Evolutionary conservation across 169 alveolate species (phyloP).

Genomic region (Cardiosporidium cionae): DNA sequence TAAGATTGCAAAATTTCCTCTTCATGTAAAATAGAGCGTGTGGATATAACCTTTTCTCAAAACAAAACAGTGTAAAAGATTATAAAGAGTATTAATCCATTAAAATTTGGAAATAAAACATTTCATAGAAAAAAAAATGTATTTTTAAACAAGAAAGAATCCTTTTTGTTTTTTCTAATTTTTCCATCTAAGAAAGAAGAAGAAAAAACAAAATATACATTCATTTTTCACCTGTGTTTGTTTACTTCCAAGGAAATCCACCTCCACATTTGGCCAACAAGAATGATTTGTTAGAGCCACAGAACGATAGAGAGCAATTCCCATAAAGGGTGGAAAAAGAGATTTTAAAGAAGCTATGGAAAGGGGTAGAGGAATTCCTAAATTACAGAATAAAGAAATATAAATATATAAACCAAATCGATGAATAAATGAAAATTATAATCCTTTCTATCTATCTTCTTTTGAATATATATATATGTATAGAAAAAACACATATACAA

Average conservation of each 20-base stretch:
- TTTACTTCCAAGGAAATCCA: conserved; percentile 9
- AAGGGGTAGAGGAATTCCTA: too few species aligned
- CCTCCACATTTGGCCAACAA: conserved; percentile 36
- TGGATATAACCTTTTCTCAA: conserved; percentile 30
- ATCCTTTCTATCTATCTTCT: background rate
- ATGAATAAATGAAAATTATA: background rate
- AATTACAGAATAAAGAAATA: background rate
- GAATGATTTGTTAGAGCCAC: conserved; percentile 38
- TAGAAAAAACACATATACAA: too few species aligned
- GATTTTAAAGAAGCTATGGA: background rate
- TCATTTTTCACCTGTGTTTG: background rate
- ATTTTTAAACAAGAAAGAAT: too few species aligned
- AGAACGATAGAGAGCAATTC: conserved; percentile 20
- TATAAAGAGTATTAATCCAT: background rate
- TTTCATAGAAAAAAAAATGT: background rate
- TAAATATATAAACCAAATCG: background rate
- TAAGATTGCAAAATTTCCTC: conserved; percentile 43
- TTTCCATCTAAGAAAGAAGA: too few species aligned
- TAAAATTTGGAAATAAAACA: background rate
- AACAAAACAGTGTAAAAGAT: background rate
- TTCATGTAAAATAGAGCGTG: conserved; percentile 31
- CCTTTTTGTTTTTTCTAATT: too few species aligned
- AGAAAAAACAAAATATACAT: background rate
- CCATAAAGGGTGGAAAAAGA: conserved; percentile 29
- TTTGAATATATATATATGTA: too few species aligned